These are phyloP conservation scores for Zoysia pacifica DNA, from an alignment of 176 grass and related monocot species.

Conservation along the genomic window DNA sequence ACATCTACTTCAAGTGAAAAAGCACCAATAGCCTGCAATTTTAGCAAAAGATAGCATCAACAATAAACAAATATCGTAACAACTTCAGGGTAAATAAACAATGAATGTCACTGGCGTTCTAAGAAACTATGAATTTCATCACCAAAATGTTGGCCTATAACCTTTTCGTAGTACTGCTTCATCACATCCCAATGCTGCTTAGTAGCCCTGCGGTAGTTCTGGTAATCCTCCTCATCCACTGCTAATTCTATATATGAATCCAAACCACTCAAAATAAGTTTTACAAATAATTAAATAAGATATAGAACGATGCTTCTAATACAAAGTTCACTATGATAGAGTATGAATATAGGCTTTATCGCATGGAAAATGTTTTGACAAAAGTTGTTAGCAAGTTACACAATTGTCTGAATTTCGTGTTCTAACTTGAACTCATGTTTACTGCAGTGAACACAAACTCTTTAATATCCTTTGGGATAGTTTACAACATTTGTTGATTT, in stretches of 20 bases:
- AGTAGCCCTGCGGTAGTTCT: constrained; percentile 60
- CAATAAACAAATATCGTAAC: constrained; percentile 3
- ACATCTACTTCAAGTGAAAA: too few relatives aligned
- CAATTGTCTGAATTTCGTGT: not conserved
- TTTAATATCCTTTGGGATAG: not conserved
- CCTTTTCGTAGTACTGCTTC: constrained; percentile 91
- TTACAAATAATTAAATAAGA: not conserved
- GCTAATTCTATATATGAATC: constrained; percentile 38
- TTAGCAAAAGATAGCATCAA: constrained; percentile 31
- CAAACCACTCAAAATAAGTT: constrained; percentile 33
- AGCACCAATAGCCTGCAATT: constrained; percentile 57
- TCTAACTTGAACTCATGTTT: constrained; percentile 4
- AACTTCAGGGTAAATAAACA: constrained; percentile 22
- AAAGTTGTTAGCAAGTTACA: constrained; percentile 7
- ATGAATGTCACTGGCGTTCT: not conserved
- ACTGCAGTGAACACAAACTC: constrained; percentile 11
- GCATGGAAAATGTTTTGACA: constrained; percentile 20
- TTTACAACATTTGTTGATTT: constrained; percentile 10
- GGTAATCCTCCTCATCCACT: constrained; percentile 70
- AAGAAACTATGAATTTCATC: not conserved
- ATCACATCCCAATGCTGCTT: constrained; percentile 87
- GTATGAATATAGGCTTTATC: constrained; percentile 19
- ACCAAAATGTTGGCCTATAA: constrained; percentile 28
- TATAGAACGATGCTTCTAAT: too few relatives aligned
- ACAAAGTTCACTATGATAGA: not conserved